These are phyloP conservation scores for Aspergillus proliferans DNA, from an alignment of 2,329 filamentous ascomycete genomes.

Conservation along the genomic window DNA sequence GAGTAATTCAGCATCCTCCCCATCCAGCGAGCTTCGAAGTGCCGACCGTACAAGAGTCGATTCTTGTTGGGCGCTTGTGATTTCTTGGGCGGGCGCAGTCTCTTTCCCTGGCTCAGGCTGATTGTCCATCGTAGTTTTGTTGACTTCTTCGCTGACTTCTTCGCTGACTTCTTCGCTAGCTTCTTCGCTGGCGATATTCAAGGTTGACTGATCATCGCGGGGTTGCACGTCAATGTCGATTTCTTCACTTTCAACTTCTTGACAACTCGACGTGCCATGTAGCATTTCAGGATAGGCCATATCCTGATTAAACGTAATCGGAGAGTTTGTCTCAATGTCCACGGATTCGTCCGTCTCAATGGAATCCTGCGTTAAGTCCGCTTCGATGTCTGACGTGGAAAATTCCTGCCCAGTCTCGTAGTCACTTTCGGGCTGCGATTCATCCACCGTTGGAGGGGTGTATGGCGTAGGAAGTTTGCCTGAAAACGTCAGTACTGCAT, in stretches of 20 bases:
- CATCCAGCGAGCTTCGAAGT: constrained; percentile 31
- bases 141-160: background rate
- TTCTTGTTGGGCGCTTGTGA: constrained; percentile 19
- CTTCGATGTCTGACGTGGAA: constrained; percentile 14
- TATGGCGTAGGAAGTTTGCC: constrained; percentile 16
- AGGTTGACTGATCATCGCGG: constrained; percentile 1
- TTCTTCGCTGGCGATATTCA: background rate
- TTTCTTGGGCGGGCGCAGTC: background rate
- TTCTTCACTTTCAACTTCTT: constrained; percentile 3
- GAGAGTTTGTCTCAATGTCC: constrained; percentile 7
- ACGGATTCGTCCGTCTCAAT: constrained; percentile 11
- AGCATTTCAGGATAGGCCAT: constrained; percentile 15
- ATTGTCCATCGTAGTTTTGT: constrained; percentile 9
- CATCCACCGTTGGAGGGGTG: background rate
- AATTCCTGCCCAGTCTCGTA: constrained; percentile 5
- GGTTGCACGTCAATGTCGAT: constrained; percentile 11
- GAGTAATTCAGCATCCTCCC: constrained; percentile 35
- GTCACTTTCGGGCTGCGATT: background rate
- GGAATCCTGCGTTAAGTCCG: constrained; percentile 4
- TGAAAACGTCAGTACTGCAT: constrained; percentile 1
- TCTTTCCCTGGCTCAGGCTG: background rate
- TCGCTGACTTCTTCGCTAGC: background rate
- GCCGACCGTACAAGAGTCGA: constrained; percentile 31
- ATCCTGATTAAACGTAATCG: constrained; percentile 5
- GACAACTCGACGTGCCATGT: constrained; percentile 12